Percentiles rank a stretch among this genome's conserved stretches.
Evolutionary conservation across 2,329 filamentous ascomycete genomes (phyloP).

Genomic region (Cladophialophora immunda): DNA sequence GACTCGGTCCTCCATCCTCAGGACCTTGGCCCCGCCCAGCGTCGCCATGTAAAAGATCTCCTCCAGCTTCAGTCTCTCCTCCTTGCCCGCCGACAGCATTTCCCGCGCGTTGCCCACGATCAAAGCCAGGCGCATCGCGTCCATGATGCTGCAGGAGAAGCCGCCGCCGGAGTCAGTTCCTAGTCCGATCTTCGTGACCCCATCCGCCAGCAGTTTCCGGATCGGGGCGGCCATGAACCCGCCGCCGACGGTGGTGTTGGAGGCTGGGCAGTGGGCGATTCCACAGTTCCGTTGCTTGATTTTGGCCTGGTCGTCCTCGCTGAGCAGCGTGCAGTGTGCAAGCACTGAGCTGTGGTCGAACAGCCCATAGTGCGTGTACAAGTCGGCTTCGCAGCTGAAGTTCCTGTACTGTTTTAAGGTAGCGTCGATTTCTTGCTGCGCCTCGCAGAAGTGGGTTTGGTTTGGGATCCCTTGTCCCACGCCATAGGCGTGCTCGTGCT

Average conservation of each 20-base stretch:
- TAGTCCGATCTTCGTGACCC: constrained; percentile 65
- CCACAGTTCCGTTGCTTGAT: constrained; percentile 59
- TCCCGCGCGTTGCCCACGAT: constrained; percentile 50
- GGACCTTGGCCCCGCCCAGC: constrained; percentile 45
- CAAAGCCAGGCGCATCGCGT: constrained; percentile 65
- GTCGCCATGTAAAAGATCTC: constrained; percentile 56
- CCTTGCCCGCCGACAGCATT: constrained; percentile 37
- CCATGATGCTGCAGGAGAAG: constrained; percentile 65
- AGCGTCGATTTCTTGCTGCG: constrained; percentile 63
- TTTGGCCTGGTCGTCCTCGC: constrained; percentile 57
- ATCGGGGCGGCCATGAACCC: constrained; percentile 68
- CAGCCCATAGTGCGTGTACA: constrained; percentile 65
- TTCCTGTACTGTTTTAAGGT: constrained; percentile 63
- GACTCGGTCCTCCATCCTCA: constrained; percentile 50
- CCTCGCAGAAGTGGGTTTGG: constrained; percentile 71
- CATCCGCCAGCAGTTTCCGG: constrained; percentile 61
- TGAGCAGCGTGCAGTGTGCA: constrained; percentile 70
- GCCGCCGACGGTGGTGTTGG: constrained; percentile 68
- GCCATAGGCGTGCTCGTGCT: constrained; percentile 48
- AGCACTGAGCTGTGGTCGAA: constrained; percentile 64
- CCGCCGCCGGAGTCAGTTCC: constrained; percentile 69
- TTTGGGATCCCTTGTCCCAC: constrained; percentile 53
- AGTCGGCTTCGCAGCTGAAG: constrained; percentile 63
- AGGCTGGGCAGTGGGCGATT: constrained; percentile 67
- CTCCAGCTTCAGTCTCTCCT: constrained; percentile 43